phyloP scores from a whole-genome alignment of 2,329 filamentous ascomycete genomes.

The Penicillium freii region DNA sequence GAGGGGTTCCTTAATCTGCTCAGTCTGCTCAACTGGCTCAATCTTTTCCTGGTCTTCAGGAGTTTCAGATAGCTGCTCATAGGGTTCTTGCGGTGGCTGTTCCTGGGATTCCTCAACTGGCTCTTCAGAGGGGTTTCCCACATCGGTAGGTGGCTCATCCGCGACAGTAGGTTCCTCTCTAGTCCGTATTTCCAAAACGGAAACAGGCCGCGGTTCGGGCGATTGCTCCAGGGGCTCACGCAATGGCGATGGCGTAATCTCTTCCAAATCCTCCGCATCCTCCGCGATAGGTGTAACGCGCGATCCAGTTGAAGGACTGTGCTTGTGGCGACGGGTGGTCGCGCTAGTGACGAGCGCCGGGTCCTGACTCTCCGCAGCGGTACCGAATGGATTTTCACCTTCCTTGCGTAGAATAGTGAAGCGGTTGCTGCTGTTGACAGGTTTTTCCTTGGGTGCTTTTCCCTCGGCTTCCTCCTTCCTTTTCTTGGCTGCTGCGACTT shows the following conservation, averaged over 20 bases:
- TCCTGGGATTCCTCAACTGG: conserved; percentile 3
- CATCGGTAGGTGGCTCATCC: conserved; percentile 1
- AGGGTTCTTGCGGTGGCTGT: background rate
- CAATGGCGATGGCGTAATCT: conserved; percentile 10
- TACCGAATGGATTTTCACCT: conserved; percentile 20
- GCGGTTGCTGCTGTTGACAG: conserved; percentile 29
- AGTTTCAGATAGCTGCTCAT: background rate
- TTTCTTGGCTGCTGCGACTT: conserved; percentile 25
- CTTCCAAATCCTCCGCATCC: conserved; percentile 70
- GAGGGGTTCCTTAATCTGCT: background rate
- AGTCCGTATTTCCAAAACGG: conserved; percentile 11
- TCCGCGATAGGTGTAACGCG: conserved; percentile 79
- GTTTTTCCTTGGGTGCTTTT: conserved; percentile 17
- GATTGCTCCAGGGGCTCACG: conserved; percentile 18
- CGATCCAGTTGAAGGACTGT: conserved; percentile 75
- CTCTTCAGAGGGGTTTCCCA: background rate
- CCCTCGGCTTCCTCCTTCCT: background rate
- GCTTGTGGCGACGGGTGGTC: conserved; percentile 80
- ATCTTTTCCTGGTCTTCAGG: conserved; percentile 1
- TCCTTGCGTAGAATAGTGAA: conserved; percentile 41
- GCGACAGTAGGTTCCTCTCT: background rate
- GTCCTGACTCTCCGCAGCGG: conserved; percentile 31
- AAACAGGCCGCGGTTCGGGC: conserved; percentile 15
- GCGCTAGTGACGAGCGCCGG: conserved; percentile 57
- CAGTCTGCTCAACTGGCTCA: background rate